Percentiles rank a stretch among this genome's conserved stretches.
Evolutionary conservation across 495 filamentous ascomycete species (phyloP).

Genomic region (Immersiella caudata): DNA sequence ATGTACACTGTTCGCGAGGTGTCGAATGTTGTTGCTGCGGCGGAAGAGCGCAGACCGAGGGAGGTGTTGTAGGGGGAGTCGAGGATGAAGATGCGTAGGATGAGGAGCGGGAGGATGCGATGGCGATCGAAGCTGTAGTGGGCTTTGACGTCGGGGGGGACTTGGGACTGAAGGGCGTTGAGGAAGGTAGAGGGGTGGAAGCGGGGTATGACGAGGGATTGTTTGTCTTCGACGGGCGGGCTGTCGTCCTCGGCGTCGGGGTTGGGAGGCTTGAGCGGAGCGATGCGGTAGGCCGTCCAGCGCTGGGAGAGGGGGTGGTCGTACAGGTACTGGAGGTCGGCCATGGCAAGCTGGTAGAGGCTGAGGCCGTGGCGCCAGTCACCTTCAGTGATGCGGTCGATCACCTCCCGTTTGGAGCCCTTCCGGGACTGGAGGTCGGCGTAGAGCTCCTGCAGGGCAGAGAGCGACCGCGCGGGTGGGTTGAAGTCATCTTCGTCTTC

Average conservation of each 20-base stretch:
- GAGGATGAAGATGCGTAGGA: conserved; percentile 73
- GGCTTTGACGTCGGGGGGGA: conserved; percentile 74
- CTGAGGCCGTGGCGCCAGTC: conserved; percentile 81
- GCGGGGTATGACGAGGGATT: conserved; percentile 60
- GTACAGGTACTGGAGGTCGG: conserved; percentile 76
- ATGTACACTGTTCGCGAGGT: conserved; percentile 70
- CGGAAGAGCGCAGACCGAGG: conserved; percentile 47
- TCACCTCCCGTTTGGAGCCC: conserved; percentile 71
- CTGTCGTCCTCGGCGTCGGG: conserved; percentile 39
- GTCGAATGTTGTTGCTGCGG: conserved; percentile 46
- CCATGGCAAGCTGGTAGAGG: conserved; percentile 78
- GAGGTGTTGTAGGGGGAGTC: conserved; percentile 70
- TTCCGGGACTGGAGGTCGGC: conserved; percentile 55
- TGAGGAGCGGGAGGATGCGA: conserved; percentile 61
- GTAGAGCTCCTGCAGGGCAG: conserved; percentile 67
- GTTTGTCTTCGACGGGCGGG: conserved; percentile 39
- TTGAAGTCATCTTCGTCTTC: conserved; percentile 59
- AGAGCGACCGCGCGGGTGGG: conserved; percentile 61
- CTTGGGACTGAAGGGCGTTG: conserved; percentile 67
- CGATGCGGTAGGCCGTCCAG: conserved; percentile 73
- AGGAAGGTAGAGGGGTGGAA: conserved; percentile 79
- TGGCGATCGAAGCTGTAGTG: conserved; percentile 76
- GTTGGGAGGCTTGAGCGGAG: conserved; percentile 41
- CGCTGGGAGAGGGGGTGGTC: conserved; percentile 71
- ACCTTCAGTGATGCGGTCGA: conserved; percentile 75